These are phyloP conservation scores for Candida coleopterorum DNA, from an alignment of 805 yeast genomes.

Conservation along the genomic window DNA sequence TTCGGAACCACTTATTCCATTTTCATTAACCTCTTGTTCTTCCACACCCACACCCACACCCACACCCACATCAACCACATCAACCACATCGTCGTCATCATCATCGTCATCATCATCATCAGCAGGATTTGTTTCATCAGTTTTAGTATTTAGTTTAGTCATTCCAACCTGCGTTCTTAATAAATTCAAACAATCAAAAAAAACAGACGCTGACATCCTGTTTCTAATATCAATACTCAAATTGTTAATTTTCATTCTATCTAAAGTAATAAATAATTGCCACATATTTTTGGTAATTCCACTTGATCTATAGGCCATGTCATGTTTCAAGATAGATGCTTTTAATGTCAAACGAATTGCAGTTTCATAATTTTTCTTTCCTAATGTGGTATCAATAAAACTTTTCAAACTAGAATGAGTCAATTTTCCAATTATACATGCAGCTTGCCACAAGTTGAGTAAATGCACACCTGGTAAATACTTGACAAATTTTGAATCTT, in stretches of 20 bases:
- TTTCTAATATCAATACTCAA: constrained; percentile 60
- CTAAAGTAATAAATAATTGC: constrained; percentile 73
- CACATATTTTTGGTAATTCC: constrained; percentile 94
- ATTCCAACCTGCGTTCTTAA: constrained; percentile 85
- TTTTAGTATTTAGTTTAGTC: constrained; percentile 49
- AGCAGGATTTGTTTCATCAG: constrained; percentile 15
- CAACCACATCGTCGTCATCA: background rate
- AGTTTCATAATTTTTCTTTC: constrained; percentile 60
- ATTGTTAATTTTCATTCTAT: constrained; percentile 43
- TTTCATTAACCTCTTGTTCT: constrained; percentile 13
- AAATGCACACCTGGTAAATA: constrained; percentile 83
- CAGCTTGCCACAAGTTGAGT: constrained; percentile 85
- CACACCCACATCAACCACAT: too few species aligned
- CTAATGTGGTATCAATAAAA: constrained; percentile 64
- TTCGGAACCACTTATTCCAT: constrained; percentile 19
- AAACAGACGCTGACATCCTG: constrained; percentile 88
- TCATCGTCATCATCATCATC: constrained; percentile 21
- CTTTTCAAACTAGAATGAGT: constrained; percentile 69
- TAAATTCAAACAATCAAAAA: constrained; percentile 85
- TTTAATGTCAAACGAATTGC: constrained; percentile 67
- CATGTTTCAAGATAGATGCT: constrained; percentile 86
- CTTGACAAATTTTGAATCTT: constrained; percentile 59
- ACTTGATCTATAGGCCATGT: constrained; percentile 86
- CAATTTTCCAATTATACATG: constrained; percentile 75
- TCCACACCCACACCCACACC: constrained; percentile 21